Conservation (phyloP, 1,284 basidiomycete species). For the Malassezia brasiliensis region DNA sequence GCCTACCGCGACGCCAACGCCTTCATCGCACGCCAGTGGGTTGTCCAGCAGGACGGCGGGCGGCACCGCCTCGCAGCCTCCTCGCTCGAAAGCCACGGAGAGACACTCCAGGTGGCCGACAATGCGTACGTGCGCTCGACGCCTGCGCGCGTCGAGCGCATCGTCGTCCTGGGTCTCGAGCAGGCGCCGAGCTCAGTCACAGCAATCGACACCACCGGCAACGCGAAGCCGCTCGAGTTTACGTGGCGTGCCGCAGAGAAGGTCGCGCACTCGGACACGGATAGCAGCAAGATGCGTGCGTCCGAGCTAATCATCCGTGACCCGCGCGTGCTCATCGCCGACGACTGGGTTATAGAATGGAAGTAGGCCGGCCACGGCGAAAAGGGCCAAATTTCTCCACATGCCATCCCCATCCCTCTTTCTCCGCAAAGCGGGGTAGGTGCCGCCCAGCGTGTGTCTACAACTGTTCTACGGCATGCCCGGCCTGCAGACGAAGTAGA, state of each 20-base stretch:
- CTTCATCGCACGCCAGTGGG: conserved; percentile 56
- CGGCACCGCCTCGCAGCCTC: neutral
- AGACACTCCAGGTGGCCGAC: conserved; percentile 1
- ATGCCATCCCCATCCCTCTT: too few species aligned
- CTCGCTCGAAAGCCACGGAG: neutral
- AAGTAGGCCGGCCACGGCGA: conserved; percentile 2
- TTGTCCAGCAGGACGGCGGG: neutral
- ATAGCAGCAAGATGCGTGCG: conserved; percentile 15
- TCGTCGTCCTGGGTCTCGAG: conserved; percentile 40
- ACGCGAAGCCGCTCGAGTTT: conserved; percentile 19
- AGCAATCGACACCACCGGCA: conserved; percentile 12
- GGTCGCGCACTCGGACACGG: conserved; percentile 9
- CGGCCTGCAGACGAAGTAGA: conserved; percentile 28
- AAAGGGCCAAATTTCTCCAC: too few species aligned
- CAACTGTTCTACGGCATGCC: conserved; percentile 24
- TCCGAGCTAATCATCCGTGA: conserved; percentile 35
- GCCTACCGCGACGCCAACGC: conserved; percentile 62
- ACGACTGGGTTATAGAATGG: conserved; percentile 35
- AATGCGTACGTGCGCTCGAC: conserved; percentile 35
- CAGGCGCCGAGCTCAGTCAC: conserved; percentile 20
- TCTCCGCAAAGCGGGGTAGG: too few species aligned
- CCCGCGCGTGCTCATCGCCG: conserved; percentile 26
- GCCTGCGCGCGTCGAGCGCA: conserved; percentile 30
- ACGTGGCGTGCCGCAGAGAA: conserved; percentile 19
- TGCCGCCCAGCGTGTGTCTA: neutral